Conservation (phyloP, 495 filamentous ascomycete genomes). For the Tuber calosporum region DNA sequence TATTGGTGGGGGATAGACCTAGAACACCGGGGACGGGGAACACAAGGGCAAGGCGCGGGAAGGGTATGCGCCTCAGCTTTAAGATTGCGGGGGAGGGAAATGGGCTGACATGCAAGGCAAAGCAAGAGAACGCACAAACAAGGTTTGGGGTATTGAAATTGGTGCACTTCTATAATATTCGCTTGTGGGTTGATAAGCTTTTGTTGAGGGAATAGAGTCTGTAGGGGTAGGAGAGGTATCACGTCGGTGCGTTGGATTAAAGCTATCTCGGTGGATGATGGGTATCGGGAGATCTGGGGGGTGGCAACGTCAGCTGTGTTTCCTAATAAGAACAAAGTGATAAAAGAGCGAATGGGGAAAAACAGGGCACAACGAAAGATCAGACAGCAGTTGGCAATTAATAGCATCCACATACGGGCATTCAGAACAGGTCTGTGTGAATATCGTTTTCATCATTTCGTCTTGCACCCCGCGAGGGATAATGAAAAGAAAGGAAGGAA, state of each 20-base stretch:
- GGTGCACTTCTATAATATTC: neutral
- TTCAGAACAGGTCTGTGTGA: conserved; percentile 78
- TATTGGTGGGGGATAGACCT: neutral
- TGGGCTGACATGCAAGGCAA: neutral
- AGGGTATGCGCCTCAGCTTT: neutral
- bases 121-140: neutral
- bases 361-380: conserved; percentile 37
- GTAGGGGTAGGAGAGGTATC: neutral
- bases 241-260: neutral
- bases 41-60: neutral
- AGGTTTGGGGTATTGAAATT: neutral
- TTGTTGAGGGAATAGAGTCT: neutral
- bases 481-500: conserved; percentile 30
- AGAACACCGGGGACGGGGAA: neutral
- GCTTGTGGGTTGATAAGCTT: neutral
- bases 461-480: conserved; percentile 2
- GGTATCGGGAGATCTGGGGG: neutral
- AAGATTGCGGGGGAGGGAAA: neutral
- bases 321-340: neutral
- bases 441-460: conserved; percentile 47
- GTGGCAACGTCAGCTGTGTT: neutral
- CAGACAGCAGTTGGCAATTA: conserved; percentile 78
- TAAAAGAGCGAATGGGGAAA: neutral
- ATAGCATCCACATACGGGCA: conserved; percentile 51
- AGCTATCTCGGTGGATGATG: neutral